These are phyloP conservation scores for Paramecium sexaurelia DNA, from an alignment of 73 alveolate species.

Conservation along the genomic window DNA sequence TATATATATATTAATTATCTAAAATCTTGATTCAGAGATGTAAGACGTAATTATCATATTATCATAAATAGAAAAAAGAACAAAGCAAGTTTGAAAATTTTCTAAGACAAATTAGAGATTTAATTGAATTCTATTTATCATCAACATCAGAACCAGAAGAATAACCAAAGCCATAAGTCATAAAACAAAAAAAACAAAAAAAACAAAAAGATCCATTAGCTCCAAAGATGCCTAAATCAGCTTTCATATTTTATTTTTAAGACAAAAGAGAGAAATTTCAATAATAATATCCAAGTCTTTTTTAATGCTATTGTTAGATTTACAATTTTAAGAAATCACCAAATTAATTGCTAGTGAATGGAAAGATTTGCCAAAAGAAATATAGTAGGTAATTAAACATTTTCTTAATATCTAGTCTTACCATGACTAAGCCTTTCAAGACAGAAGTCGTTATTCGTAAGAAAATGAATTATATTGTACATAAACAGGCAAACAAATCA, in stretches of 20 bases:
- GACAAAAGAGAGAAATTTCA: constrained; percentile 64
- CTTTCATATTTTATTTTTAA: constrained; percentile 61
- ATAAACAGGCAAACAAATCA: constrained; percentile 1
- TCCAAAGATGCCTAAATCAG: constrained; percentile 68
- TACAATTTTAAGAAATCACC: constrained; percentile 58
- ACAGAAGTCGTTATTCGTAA: constrained; percentile 23
- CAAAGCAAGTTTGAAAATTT: constrained; percentile 40
- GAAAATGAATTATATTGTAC: constrained; percentile 42
- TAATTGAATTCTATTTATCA: not conserved
- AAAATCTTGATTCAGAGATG: constrained; percentile 4
- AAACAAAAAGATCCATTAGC: constrained; percentile 62
- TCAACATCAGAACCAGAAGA: constrained; percentile 27
- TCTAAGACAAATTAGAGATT: not conserved
- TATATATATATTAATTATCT: not conserved
- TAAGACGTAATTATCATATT: not conserved
- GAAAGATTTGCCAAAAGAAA: constrained; percentile 65
- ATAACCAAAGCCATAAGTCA: not conserved
- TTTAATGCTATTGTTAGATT: not conserved
- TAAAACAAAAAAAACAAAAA: constrained; percentile 33
- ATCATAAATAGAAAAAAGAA: constrained; percentile 29
- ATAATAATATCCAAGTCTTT: constrained; percentile 55
- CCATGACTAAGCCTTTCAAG: not conserved
- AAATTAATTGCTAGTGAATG: constrained; percentile 68
- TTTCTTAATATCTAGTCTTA: not conserved
- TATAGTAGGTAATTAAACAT: constrained; percentile 17